Percentiles rank a stretch among this genome's conserved stretches.
These are phyloP conservation scores for Dothistroma pini DNA, from an alignment of 2,329 filamentous ascomycete genomes.

Conservation along the genomic window DNA sequence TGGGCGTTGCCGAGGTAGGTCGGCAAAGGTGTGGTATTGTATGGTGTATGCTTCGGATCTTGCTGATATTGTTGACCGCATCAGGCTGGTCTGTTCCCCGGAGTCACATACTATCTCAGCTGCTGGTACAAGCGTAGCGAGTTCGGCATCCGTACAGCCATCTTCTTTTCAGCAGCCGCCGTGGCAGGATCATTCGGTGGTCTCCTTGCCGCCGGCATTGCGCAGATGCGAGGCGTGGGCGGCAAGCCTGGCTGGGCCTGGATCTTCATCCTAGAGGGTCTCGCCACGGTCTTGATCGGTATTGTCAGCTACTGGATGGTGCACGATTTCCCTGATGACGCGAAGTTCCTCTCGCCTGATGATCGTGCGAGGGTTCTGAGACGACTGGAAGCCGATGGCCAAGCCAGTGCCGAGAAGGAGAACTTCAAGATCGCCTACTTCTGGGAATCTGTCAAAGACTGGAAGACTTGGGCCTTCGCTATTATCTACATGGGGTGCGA, in stretches of 20 bases:
- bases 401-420: constrained; percentile 71
- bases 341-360: constrained; percentile 61
- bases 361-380: constrained; percentile 71
- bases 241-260: constrained; percentile 34
- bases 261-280: constrained; percentile 50
- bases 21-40: too few relatives aligned
- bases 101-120: constrained; percentile 72
- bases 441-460: constrained; percentile 69
- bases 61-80: background rate
- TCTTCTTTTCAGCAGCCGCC: constrained; percentile 81
- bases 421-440: constrained; percentile 70
- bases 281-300: constrained; percentile 66
- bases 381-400: constrained; percentile 66
- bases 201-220: constrained; percentile 67
- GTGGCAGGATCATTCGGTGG: constrained; percentile 75
- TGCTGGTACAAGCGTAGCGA: constrained; percentile 80
- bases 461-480: constrained; percentile 76
- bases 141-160: constrained; percentile 73
- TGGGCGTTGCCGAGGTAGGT: constrained; percentile 62
- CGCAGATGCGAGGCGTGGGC: constrained; percentile 63
- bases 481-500: constrained; percentile 74
- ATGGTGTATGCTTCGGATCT: background rate
- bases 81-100: constrained; percentile 59
- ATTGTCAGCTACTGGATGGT: constrained; percentile 71
- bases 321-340: constrained; percentile 72